Base-by-base conservation (phyloP, 371 early-diverging fungal species). In the Circinella umbellata region DNA sequence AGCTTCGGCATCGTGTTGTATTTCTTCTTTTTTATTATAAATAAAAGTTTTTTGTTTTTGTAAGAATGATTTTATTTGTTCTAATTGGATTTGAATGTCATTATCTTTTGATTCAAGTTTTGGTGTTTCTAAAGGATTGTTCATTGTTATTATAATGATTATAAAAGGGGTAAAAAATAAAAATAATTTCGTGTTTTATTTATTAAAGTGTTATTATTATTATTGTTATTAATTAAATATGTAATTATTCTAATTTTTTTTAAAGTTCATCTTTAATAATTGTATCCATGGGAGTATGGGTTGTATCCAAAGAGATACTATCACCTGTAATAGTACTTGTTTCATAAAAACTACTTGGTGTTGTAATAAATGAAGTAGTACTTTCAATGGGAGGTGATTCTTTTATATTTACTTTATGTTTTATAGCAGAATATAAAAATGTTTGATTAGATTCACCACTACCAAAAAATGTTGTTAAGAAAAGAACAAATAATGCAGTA, bases 401-500 rank as follows among this genome's bases (percentile, higher is more conserved):
- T n/a, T 51, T 51, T 51, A 51, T 15, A 42, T 42, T 42, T 11
- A 42, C 42, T 42, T 42, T 42, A 9, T 42, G 42, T 42, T 42
- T 42, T 42, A 42, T 42, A 6, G 5, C 53, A 34, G 20, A 34
- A 57, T 34, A 11, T n/a, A 57, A 34, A 6, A 57, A 34, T 18
- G 57, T 57, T 8, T 7, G 57, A 9, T 57, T 7, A 5, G 13
- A 9, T 34, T 18, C 13, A 7, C 57, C 57, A 18, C 6, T 10
- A 34, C 57, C n/a, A 27, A 57, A 7, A 3, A 57, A 5, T 4
- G 11, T 11, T 34, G 34, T 57, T 6, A 57, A 6, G 57, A 57
- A 34, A 18, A 57, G 34, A 5, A 57, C n/a, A 18, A 76, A 11
- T 20, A 71, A 70, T n/a, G 78, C 77, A 18, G 75, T 64, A 15